phyloP scores from a whole-genome alignment of 345 rosid species.

The Syzygium aromaticum region DNA sequence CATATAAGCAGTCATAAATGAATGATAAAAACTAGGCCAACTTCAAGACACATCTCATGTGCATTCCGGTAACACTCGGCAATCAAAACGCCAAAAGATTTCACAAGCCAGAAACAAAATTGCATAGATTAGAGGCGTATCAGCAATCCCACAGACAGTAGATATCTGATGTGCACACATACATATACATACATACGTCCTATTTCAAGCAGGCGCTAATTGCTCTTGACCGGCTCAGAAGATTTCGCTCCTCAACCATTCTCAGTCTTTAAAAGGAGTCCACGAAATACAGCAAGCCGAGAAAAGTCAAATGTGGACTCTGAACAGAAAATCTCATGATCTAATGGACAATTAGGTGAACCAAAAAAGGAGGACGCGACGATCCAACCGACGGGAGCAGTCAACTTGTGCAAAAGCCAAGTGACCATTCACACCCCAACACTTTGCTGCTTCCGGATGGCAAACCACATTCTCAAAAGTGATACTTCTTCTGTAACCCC shows the following conservation, averaged over 20 bases:
- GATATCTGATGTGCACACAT: neutral
- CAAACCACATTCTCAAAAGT: neutral
- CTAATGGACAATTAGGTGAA: neutral
- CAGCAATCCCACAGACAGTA: neutral
- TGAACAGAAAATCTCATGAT: neutral
- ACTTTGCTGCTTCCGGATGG: neutral
- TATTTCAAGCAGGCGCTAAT: neutral
- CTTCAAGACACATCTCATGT: neutral
- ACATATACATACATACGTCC: neutral
- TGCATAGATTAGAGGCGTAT: neutral
- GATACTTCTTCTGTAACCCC: neutral
- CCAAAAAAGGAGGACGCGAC: neutral
- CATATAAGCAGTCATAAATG: neutral
- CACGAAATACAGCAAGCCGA: neutral
- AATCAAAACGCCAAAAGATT: neutral
- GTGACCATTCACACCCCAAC: neutral
- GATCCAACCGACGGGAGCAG: neutral
- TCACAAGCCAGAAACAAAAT: neutral
- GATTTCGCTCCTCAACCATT: neutral
- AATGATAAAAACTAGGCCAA: neutral
- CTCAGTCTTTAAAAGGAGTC: neutral
- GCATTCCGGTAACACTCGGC: neutral
- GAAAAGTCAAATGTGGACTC: neutral
- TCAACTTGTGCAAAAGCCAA: neutral
- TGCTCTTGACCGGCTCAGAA: neutral